Base-by-base conservation (phyloP, 1,284 basidiomycete species). In the Volvariella volvacea region DNA sequence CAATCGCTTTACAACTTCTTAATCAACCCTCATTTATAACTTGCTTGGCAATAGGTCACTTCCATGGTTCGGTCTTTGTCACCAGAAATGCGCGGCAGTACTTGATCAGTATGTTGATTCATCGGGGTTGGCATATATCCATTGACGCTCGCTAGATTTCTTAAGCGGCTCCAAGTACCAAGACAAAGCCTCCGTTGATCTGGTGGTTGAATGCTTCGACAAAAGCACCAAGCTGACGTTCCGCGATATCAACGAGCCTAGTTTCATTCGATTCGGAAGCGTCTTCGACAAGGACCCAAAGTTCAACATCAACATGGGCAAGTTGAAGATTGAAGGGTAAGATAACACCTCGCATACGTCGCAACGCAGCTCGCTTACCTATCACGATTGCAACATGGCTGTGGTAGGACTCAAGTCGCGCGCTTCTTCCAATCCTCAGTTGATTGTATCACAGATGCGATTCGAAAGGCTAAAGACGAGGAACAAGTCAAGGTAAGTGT, bases 371-470 rank as follows among this genome's bases (percentile, higher is more conserved):
- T 6, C 12, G 6, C 12, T 6, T 7, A 41, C 7, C 20, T 10
- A 22, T 22, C 12, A 28, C 12, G 19, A 37, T 20, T 9, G 12
- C 25, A 4, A 7, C 3, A 14, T n/a, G 12, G 12, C 31, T 16
- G 38, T 30, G 42, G 8, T 37, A 72, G 74, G 17, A 48, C 55
- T 16, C 55, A 62, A 2, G 67, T 78, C 6, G 67, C 68, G 2
- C 48, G 51, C 1, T 67, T 74, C 44, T 78, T 76, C 45, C 63
- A 71, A 32, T 74, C 73, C 3, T 71, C 73, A 0, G 54, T 76
- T 1, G 44, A 56, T 8, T 66, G 64, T 30, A 71, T 76, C 22
- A 52, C 67, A 0, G 53, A 66, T 8, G 65, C 70, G 1, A 60
- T 76, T 32, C 14, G 1, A 15, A 41, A 40, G 7, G n/a, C 14